A percentile compares a stretch with the other conserved stretches of the same genome.
phyloP scores from a whole-genome alignment of 2,329 filamentous ascomycete species.

The Sporothrix phasma region DNA sequence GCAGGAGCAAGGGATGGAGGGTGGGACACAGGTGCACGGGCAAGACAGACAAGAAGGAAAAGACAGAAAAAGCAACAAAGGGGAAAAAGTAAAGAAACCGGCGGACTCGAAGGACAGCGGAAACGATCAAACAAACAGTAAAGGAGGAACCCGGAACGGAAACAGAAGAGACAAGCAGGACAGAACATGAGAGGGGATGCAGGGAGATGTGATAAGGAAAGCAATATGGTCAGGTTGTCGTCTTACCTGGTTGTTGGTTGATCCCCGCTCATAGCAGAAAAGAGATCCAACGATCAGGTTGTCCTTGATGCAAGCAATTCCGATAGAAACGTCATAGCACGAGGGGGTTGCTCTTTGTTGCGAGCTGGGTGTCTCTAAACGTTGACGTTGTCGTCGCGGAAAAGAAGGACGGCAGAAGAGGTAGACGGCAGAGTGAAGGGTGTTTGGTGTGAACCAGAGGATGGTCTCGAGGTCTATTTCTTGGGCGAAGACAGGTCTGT shows the following conservation, averaged over 20 bases:
- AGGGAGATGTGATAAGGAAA: background rate
- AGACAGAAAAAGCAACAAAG: background rate
- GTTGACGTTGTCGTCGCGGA: background rate
- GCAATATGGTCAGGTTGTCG: background rate
- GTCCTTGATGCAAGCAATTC: constrained; percentile 2
- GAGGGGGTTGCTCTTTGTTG: background rate
- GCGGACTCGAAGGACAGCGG: background rate
- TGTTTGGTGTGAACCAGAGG: constrained; percentile 9
- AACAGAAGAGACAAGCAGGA: background rate
- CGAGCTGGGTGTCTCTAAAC: background rate
- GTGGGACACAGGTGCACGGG: constrained; percentile 7
- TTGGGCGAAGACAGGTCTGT: background rate
- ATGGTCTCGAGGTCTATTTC: background rate
- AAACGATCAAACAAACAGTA: background rate
- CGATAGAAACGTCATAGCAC: constrained; percentile 4
- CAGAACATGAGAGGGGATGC: background rate
- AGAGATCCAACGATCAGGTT: background rate
- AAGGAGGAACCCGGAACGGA: background rate
- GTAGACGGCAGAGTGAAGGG: background rate
- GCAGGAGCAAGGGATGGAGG: constrained; percentile 6
- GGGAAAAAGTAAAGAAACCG: background rate
- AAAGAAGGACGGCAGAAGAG: background rate
- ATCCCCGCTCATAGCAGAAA: constrained; percentile 55
- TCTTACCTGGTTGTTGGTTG: constrained; percentile 42
- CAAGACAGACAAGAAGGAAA: background rate